Percentiles rank a stretch among this genome's conserved stretches.
Conservation (phyloP, 139 green algal species). For the Choricystis sp. region DNA sequence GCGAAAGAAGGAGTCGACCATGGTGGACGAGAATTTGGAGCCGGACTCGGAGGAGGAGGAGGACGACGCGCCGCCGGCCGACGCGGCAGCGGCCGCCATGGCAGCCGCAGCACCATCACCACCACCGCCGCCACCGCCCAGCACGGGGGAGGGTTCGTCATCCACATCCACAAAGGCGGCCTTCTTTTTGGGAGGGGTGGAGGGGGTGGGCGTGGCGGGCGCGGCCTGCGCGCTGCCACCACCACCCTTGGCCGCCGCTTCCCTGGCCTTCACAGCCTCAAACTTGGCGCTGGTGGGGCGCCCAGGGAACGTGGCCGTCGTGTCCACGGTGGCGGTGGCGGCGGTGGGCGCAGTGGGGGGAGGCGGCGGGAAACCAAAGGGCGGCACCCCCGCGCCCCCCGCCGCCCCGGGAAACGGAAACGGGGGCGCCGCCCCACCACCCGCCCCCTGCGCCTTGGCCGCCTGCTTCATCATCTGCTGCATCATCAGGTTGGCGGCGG, state of each 20-base stretch:
- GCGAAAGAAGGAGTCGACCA: conserved; percentile 39
- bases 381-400: not conserved
- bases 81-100: not conserved
- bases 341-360: not conserved
- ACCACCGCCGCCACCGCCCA: too few relatives aligned
- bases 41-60: not conserved
- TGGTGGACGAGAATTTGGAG: conserved; percentile 9
- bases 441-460: conserved; percentile 6
- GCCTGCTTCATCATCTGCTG: conserved; percentile 31
- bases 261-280: not conserved
- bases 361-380: not conserved
- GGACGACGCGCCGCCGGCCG: not conserved
- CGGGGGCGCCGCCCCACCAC: conserved; percentile 1
- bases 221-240: not conserved
- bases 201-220: not conserved
- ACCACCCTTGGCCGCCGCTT: not conserved
- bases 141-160: not conserved
- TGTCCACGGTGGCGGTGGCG: conserved; percentile 7
- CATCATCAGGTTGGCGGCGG: conserved; percentile 6
- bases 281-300: not conserved
- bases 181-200: conserved; percentile 7
- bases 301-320: conserved; percentile 7
- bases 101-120: not conserved
- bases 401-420: too few relatives aligned
- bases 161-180: conserved; percentile 16